Conservation (phyloP, 805 yeast genomes). For the Pichia phayaonensis region DNA sequence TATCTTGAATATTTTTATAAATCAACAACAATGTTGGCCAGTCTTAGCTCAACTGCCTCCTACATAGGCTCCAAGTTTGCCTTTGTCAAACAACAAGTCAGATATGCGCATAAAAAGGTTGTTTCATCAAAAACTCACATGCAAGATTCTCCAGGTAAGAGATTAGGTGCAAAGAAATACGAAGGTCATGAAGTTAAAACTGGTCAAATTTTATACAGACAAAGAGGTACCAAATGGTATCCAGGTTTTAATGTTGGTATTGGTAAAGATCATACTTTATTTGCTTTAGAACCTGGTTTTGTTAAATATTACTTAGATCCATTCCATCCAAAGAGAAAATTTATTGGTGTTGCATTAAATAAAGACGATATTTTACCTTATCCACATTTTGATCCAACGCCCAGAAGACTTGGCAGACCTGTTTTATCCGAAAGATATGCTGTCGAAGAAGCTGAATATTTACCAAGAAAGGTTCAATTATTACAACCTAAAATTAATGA, state of each 20-base stretch:
- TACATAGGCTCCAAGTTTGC: not conserved
- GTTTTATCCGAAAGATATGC: conserved; percentile 48
- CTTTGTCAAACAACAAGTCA: conserved; percentile 35
- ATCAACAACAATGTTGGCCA: not conserved
- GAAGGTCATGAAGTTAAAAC: conserved; percentile 71
- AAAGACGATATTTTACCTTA: conserved; percentile 66
- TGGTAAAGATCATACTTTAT: conserved; percentile 91
- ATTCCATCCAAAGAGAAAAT: conserved; percentile 87
- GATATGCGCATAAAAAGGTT: conserved; percentile 90
- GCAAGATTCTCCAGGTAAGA: conserved; percentile 91
- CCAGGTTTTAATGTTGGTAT: conserved; percentile 90
- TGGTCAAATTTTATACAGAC: conserved; percentile 87
- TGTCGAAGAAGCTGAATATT: conserved; percentile 47
- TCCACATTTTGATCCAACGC: conserved; percentile 84
- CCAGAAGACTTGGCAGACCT: conserved; percentile 74
- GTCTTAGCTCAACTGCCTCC: not conserved
- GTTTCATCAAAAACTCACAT: conserved; percentile 92
- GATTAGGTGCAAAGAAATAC: conserved; percentile 83
- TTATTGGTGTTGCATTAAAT: conserved; percentile 77
- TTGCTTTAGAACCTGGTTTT: conserved; percentile 86
- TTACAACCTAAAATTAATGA: conserved; percentile 45
- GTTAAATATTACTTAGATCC: conserved; percentile 92
- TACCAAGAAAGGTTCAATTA: conserved; percentile 62
- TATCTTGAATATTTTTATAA: not conserved
- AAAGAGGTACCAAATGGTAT: conserved; percentile 88